A percentile compares a stretch with the other conserved stretches of the same genome.
phyloP scores from a whole-genome alignment of 1,284 basidiomycete genomes.

The Rhodotorula sp. region DNA sequence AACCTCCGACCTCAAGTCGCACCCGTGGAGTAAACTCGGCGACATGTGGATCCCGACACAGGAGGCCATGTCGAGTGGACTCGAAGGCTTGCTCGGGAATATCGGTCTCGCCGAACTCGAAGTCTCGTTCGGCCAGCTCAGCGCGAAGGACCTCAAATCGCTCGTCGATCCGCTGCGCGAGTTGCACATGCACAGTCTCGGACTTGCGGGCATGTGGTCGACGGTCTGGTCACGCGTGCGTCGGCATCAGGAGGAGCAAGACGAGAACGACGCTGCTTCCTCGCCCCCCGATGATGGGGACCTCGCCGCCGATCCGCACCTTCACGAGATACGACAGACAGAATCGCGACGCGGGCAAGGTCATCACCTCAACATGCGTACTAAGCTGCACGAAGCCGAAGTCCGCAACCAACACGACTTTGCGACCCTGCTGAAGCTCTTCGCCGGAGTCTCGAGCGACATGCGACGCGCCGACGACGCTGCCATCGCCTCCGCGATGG shows the following conservation, averaged over 20 bases:
- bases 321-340: background rate
- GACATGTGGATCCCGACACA: conserved; percentile 38
- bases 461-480: conserved; percentile 22
- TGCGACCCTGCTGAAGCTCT: conserved; percentile 28
- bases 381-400: conserved; percentile 18
- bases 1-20: background rate
- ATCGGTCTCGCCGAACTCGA: conserved; percentile 51
- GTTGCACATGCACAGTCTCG: conserved; percentile 42
- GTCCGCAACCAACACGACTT: conserved; percentile 31
- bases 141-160: conserved; percentile 49
- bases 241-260: background rate
- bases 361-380: conserved; percentile 9
- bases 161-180: conserved; percentile 47
- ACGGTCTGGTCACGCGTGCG: conserved; percentile 14
- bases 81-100: conserved; percentile 44
- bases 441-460: conserved; percentile 13
- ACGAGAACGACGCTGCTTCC: background rate
- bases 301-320: background rate
- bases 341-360: background rate
- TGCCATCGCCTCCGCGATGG: conserved; percentile 24
- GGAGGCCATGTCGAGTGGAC: conserved; percentile 39
- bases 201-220: conserved; percentile 21
- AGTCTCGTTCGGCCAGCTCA: conserved; percentile 51
- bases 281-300: background rate
- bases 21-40: conserved; percentile 43